Evolutionary conservation across 805 yeast species (phyloP).

Genomic region (Ogataea paraovalis): DNA sequence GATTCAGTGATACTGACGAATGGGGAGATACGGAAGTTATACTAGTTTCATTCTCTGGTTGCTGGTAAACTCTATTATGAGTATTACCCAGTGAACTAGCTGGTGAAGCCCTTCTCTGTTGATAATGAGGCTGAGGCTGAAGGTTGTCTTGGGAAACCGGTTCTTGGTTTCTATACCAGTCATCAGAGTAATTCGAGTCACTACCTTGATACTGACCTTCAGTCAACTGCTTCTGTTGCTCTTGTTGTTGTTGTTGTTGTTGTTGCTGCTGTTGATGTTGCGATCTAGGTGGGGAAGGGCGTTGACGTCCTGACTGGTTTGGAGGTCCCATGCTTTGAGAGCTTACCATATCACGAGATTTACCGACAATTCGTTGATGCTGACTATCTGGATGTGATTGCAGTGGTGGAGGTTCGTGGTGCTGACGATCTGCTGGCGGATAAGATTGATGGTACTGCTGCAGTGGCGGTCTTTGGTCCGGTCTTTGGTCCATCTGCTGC

Average conservation of each 20-base stretch:
- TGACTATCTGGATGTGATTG: neutral
- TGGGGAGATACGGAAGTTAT: neutral
- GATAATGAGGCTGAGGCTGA: conserved; percentile 1
- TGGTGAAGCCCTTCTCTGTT: neutral
- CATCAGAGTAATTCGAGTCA: no score
- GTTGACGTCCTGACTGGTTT: neutral
- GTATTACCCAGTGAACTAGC: neutral
- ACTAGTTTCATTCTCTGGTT: no score
- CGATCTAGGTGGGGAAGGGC: neutral
- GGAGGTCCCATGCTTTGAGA: no score
- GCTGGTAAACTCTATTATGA: no score
- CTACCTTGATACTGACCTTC: no score
- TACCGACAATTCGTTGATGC: no score
- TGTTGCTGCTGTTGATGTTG: conserved; percentile 1
- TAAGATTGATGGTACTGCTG: neutral
- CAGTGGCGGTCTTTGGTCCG: neutral
- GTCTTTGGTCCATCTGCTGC: neutral
- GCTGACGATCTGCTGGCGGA: neutral
- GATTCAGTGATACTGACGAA: neutral
- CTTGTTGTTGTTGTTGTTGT: neutral
- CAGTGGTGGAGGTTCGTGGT: neutral
- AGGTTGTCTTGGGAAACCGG: neutral
- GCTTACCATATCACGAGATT: no score
- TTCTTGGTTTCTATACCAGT: neutral
- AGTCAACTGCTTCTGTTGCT: neutral